Evolutionary conservation across 768 basidiomycete species (phyloP).

Genomic region (Sporobolomyces phaffii): DNA sequence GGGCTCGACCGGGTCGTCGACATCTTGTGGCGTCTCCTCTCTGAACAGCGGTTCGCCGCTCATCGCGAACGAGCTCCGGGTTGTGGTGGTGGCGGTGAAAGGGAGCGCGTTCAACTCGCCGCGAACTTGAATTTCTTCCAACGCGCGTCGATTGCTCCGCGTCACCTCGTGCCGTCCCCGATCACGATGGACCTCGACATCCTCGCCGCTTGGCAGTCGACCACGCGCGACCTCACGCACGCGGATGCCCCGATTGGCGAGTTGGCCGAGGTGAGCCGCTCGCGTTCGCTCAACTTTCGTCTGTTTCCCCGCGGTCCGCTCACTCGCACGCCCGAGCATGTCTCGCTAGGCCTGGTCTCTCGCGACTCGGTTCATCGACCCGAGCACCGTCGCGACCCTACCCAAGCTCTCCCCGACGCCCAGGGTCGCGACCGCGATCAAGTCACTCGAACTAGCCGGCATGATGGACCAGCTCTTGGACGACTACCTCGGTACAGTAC

Average conservation of each 20-base stretch:
- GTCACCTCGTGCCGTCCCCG: neutral
- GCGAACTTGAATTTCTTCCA: neutral
- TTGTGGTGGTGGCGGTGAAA: neutral
- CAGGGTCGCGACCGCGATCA: neutral
- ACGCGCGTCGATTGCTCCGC: neutral
- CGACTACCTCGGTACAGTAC: constrained; percentile 18
- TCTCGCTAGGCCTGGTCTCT: neutral
- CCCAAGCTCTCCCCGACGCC: neutral
- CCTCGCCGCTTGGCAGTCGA: constrained; percentile 4
- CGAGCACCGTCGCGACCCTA: neutral
- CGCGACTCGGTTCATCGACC: neutral
- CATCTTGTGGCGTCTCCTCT: neutral
- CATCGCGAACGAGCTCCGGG: neutral
- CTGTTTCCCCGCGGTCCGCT: neutral
- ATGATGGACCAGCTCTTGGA: constrained; percentile 21
- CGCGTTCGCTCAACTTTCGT: neutral
- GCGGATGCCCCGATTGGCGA: neutral
- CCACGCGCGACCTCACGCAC: neutral
- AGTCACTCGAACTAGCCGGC: neutral
- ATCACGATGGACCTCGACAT: constrained; percentile 10
- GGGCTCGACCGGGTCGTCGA: neutral
- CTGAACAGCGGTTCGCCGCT: neutral
- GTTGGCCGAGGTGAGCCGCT: neutral
- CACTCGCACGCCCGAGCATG: neutral
- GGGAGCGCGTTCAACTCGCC: neutral